These are phyloP conservation scores for Phialophora tarda DNA, from an alignment of 2,329 filamentous ascomycete genomes.

Conservation along the genomic window DNA sequence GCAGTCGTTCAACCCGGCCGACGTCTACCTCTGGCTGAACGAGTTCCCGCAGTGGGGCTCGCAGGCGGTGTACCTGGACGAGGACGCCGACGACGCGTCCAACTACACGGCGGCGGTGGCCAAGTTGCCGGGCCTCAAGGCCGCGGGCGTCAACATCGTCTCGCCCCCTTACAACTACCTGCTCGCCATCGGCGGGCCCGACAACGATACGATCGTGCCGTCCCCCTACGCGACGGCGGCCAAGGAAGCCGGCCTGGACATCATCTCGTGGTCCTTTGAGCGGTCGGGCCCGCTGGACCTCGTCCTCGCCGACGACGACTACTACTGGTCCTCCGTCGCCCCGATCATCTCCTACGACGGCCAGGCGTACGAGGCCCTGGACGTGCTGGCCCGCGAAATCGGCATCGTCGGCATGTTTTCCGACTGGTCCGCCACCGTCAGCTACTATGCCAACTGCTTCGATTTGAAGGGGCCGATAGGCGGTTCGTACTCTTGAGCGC, in stretches of 20 bases:
- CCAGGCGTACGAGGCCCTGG: slow-evolving; percentile 69
- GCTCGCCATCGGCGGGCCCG: slow-evolving; percentile 57
- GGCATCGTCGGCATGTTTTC: slow-evolving; percentile 68
- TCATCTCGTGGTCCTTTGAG: slow-evolving; percentile 73
- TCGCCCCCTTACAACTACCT: slow-evolving; percentile 69
- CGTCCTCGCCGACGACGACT: slow-evolving; percentile 55
- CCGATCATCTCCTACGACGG: slow-evolving; percentile 66
- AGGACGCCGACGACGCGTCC: slow-evolving; percentile 61
- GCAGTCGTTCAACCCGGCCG: slow-evolving; percentile 69
- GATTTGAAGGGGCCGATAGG: slow-evolving; percentile 42
- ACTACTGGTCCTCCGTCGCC: slow-evolving; percentile 59
- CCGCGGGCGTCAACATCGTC: slow-evolving; percentile 66
- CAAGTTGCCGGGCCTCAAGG: slow-evolving; percentile 62
- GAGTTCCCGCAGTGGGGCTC: slow-evolving; percentile 64
- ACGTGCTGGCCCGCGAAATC: slow-evolving; percentile 67
- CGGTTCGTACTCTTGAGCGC: slow-evolving; percentile 8
- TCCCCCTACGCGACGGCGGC: slow-evolving; percentile 67
- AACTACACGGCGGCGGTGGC: slow-evolving; percentile 62
- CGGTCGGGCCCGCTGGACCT: slow-evolving; percentile 65
- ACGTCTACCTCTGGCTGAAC: slow-evolving; percentile 70
- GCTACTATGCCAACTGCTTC: slow-evolving; percentile 75
- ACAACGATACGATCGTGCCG: slow-evolving; percentile 61
- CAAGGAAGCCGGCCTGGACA: slow-evolving; percentile 65
- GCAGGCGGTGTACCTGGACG: slow-evolving; percentile 70
- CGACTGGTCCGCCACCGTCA: slow-evolving; percentile 72